Base-by-base conservation (phyloP, 177 flowering plant genomes). In the Telopea speciosissima region DNA sequence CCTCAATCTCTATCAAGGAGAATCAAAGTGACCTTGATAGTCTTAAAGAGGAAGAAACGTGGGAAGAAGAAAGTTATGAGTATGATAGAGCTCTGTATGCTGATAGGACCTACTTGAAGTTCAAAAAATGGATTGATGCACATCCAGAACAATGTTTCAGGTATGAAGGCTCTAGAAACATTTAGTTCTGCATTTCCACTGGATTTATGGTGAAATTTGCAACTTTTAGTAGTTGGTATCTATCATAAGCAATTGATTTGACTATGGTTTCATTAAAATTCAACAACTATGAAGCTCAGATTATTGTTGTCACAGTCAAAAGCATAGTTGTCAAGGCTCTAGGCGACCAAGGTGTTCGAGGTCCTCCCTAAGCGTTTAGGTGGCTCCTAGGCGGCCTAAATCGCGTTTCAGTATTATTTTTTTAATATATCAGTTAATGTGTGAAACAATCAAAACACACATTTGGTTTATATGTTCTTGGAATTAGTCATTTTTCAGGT, bases 131-230 rank as follows among this genome's bases (percentile, higher is more conserved):
- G 66, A 42, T 89, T 76, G 97, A 92, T 82, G 78, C 85, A 65
- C 77, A 80, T 70, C 99, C 97, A 31, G 93, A 90, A 72, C 98
- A 96, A 76, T 93, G 98, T 81, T 91, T 90, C 80, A 90, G 99
- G 99, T 96, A 75, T 36, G 64, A 1, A 70, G 23, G 40, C 62
- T 28, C 1, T 68, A 69, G 24, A 71, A 52, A 68, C 65, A 11
- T 40, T 23, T 31, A 12, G 19, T 49, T 12, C 4, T 49, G 54
- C 17, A 49, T 5, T 49, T 11, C 54, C 54, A 49, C 3, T 11
- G 1, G 54, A 49, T 10, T 5, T 49, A 16, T 2, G 19, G 17
- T 49, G 10, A 31, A 31, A 2, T 31, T 31, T 31, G 33, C 5
- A 31, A 31, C 33, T 31, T 31, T 31, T 31, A 31, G 33, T 31